Evolutionary conservation across 805 yeast genomes (phyloP).

Genomic region (Brettanomyces custersianus): DNA sequence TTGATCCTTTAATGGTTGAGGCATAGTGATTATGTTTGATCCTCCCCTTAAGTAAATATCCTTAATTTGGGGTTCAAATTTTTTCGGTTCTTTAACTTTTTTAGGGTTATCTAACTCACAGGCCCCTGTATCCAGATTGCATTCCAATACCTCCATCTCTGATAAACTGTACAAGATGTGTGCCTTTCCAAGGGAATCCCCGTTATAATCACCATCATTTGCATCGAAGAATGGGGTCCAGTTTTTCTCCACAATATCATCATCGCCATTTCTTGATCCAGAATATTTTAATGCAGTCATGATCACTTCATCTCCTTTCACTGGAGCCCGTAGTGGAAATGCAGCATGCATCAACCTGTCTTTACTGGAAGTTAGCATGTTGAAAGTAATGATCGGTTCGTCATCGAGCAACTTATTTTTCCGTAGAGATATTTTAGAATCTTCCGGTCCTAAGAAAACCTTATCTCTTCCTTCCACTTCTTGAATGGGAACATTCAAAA

Average conservation of each 20-base stretch:
- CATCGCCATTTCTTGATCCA: slow-evolving; percentile 17
- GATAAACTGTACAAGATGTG: slow-evolving; percentile 25
- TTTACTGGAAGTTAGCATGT: slow-evolving; percentile 21
- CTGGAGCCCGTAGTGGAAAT: slow-evolving; percentile 25
- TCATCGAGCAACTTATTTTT: slow-evolving; percentile 22
- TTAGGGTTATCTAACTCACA: slow-evolving; percentile 25
- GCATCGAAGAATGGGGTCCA: slow-evolving; percentile 31
- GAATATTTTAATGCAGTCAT: slow-evolving; percentile 17
- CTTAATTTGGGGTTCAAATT: slow-evolving; percentile 12
- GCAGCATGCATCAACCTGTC: slow-evolving; percentile 25
- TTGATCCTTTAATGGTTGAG: slow-evolving; percentile 12
- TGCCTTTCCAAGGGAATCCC: too few species aligned
- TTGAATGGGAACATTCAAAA: too few species aligned
- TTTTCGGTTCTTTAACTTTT: slow-evolving; percentile 15
- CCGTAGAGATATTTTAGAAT: slow-evolving; percentile 33
- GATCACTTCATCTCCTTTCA: slow-evolving; percentile 13
- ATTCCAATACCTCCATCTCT: slow-evolving; percentile 24
- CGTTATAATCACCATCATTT: slow-evolving; percentile 18
- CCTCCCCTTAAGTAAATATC: slow-evolving; percentile 27
- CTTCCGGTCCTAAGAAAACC: too few species aligned
- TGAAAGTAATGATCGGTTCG: slow-evolving; percentile 40
- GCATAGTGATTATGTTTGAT: slow-evolving; percentile 22
- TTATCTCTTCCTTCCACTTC: too few species aligned
- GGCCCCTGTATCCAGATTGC: slow-evolving; percentile 24
- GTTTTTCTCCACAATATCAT: slow-evolving; percentile 24